Base-by-base conservation (phyloP, 106 monocot species). In the Dioscorea alata region DNA sequence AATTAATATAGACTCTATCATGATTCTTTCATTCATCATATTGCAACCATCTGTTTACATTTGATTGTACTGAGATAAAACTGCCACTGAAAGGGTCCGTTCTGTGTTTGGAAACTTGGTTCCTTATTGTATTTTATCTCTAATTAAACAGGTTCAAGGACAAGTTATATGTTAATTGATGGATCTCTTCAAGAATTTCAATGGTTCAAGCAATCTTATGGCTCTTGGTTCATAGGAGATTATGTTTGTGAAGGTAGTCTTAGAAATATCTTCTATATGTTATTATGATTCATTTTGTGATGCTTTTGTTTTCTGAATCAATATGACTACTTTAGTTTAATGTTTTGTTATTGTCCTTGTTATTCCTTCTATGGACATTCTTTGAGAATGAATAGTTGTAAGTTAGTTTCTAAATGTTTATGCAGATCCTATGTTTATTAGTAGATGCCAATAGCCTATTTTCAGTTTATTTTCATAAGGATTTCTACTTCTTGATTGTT, bases 141-240 rank as follows among this genome's bases (percentile, higher is more conserved):
- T 58, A 33, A 67, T 69, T 69, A 65, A 67, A 72, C 73, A 95
- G 95, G 83, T 1, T 70, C 68, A n/a, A 59, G 73, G 70, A 70
- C 84, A 64, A 68, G 74, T 65, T 96, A 84, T 70, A 4, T 89
- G 23, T 74, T 81, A 20, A 74, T 50, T 53, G 75, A 82, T 63
- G 86, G 76, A 22, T 65, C 73, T 52, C 82, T 96, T 78, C 82
- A 84, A 48, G 91, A 96, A 60, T 15, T 91, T 42, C 82, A 96
- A 59, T 96, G 96, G 91, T 96, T 84, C 73, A 96, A 96, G 82
- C 88, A 91, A 73, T 74, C 76, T n/a, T 92, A 76, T 79, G 84
- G 96, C 33, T 91, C 96, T 71, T 96, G 88, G 91, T 96, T 96
- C 64, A 68, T 96, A 23, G 96, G 91, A 18, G 88, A 96, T 74